These are phyloP conservation scores for Exophiala lecanii-corni DNA, from an alignment of 2,329 filamentous ascomycete genomes.

Conservation along the genomic window DNA sequence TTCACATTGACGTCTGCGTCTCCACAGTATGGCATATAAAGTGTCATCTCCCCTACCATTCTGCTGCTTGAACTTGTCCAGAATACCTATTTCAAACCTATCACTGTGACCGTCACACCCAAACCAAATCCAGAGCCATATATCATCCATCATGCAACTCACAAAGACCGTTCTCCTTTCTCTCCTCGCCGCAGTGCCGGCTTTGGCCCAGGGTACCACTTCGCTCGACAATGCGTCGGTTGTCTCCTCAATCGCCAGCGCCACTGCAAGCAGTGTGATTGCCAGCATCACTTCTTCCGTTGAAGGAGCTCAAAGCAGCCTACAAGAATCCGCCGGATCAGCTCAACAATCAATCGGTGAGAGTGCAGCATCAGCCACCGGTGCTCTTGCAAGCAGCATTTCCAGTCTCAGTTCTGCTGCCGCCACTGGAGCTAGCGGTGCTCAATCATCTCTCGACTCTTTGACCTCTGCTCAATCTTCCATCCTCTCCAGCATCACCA, in stretches of 20 bases:
- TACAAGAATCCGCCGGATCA: slow-evolving; percentile 5
- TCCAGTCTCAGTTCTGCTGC: slow-evolving; percentile 16
- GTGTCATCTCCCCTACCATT: too few relatives aligned
- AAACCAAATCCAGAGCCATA: too few relatives aligned
- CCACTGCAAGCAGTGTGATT: slow-evolving; percentile 6
- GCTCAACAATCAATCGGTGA: slow-evolving; percentile 9
- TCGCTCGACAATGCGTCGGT: neutral
- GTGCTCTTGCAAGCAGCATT: slow-evolving; percentile 13
- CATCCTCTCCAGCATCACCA: slow-evolving; percentile 12
- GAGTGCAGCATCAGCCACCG: slow-evolving; percentile 14
- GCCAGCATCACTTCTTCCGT: slow-evolving; percentile 7
- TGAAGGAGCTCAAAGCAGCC: slow-evolving; percentile 4
- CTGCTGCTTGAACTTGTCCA: too few relatives aligned
- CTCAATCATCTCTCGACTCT: slow-evolving; percentile 12
- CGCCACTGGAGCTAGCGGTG: slow-evolving; percentile 11
- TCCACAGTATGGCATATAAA: too few relatives aligned
- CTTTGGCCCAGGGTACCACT: slow-evolving; percentile 7
- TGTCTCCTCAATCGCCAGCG: neutral
- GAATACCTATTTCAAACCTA: too few relatives aligned
- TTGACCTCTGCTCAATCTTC: slow-evolving; percentile 13
- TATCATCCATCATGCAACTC: slow-evolving; percentile 20
- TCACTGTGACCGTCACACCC: too few relatives aligned
- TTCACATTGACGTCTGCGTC: too few relatives aligned
- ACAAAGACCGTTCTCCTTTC: slow-evolving; percentile 12
- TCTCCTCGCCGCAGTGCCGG: slow-evolving; percentile 14